These are phyloP conservation scores for Cordyceps sp. DNA, from an alignment of 2,329 filamentous ascomycete species.

Conservation along the genomic window DNA sequence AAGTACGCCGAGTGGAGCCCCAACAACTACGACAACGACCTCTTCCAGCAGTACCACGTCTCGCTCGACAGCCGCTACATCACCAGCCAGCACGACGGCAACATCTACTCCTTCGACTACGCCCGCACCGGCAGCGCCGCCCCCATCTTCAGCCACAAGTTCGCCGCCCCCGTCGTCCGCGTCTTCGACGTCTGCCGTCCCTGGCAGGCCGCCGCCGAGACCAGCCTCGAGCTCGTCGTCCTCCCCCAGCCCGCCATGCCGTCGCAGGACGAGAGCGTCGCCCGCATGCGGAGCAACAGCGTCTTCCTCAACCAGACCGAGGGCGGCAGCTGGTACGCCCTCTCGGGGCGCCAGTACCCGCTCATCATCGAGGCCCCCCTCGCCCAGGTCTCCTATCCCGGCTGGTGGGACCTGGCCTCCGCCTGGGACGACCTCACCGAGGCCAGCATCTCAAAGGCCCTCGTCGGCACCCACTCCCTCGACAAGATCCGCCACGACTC, in stretches of 20 bases:
- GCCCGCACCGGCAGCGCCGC: slow-evolving; percentile 31
- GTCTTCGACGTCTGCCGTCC: slow-evolving; percentile 81
- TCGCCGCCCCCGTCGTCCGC: slow-evolving; percentile 63
- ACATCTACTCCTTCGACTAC: slow-evolving; percentile 65
- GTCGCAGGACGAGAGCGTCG: slow-evolving; percentile 28
- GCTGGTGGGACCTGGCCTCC: slow-evolving; percentile 29
- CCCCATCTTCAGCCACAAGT: slow-evolving; percentile 49
- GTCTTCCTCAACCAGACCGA: slow-evolving; percentile 81
- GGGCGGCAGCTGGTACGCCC: slow-evolving; percentile 80
- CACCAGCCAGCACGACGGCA: slow-evolving; percentile 71
- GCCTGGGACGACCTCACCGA: slow-evolving; percentile 21
- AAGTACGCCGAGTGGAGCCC: slow-evolving; percentile 90
- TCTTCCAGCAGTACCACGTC: slow-evolving; percentile 63
- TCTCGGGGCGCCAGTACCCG: slow-evolving; percentile 77
- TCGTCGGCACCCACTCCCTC: slow-evolving; percentile 58
- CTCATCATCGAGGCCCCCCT: slow-evolving; percentile 54
- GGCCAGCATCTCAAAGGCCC: slow-evolving; percentile 37
- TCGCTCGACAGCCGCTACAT: slow-evolving; percentile 83
- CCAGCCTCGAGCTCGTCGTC: slow-evolving; percentile 62
- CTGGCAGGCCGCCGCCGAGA: slow-evolving; percentile 40
- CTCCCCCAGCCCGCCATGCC: slow-evolving; percentile 71
- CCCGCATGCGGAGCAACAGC: slow-evolving; percentile 39
- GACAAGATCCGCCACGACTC: slow-evolving; percentile 19
- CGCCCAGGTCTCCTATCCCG: slow-evolving; percentile 25
- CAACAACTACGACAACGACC: slow-evolving; percentile 78